These are phyloP conservation scores for Coniophora puteana DNA, from an alignment of 1,284 basidiomycete species.

Conservation along the genomic window DNA sequence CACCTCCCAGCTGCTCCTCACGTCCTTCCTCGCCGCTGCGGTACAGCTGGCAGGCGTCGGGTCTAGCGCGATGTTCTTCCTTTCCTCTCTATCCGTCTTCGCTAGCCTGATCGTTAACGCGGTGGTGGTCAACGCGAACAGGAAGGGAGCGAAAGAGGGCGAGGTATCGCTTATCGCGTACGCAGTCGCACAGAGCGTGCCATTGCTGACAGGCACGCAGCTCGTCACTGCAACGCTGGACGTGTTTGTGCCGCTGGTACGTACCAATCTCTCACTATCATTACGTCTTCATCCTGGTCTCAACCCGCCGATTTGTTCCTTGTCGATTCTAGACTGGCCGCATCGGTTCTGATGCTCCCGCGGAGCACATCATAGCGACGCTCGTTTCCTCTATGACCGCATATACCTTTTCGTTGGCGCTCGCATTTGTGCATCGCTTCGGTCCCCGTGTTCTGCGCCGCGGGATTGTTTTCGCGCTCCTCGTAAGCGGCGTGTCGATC, in stretches of 20 bases:
- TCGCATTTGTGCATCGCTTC: constrained; percentile 79
- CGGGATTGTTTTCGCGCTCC: constrained; percentile 43
- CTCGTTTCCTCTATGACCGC: constrained; percentile 62
- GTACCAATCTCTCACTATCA: constrained; percentile 19
- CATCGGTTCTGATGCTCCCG: constrained; percentile 74
- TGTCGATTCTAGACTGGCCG: constrained; percentile 73
- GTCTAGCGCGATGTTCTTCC: constrained; percentile 63
- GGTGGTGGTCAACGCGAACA: constrained; percentile 22
- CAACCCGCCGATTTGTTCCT: constrained; percentile 3
- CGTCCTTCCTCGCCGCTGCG: constrained; percentile 46
- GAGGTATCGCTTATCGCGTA: constrained; percentile 62
- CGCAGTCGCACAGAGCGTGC: constrained; percentile 56
- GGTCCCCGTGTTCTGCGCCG: constrained; percentile 44
- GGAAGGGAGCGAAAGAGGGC: constrained; percentile 17
- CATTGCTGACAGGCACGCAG: constrained; percentile 69
- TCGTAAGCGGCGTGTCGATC: constrained; percentile 49
- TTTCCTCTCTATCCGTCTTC: constrained; percentile 54
- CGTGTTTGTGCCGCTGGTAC: constrained; percentile 89
- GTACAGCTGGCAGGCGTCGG: constrained; percentile 67
- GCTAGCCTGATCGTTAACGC: constrained; percentile 50
- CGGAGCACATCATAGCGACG: constrained; percentile 87
- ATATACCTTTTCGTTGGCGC: constrained; percentile 58
- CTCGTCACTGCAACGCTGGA: constrained; percentile 72
- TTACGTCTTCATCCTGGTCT: constrained; percentile 1
- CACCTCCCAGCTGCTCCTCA: constrained; percentile 57